Evolutionary conservation across 1,139 yeast genomes (phyloP).

Genomic region (Yamadazyma dushanensis): DNA sequence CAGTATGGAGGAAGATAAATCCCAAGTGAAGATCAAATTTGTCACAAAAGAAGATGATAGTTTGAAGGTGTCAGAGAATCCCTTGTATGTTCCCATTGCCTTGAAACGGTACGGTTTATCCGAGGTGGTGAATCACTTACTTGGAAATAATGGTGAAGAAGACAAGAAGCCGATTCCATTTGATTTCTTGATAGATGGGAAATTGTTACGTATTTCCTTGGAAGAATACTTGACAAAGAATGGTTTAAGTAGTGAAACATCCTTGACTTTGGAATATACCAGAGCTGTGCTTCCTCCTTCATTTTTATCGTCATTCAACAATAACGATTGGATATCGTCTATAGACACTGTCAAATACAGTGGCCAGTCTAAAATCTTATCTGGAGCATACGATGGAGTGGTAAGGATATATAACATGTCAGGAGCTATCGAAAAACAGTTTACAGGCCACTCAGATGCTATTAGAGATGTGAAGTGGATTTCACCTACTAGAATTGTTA

Average conservation of each 20-base stretch:
- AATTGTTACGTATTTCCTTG: conserved; percentile 71
- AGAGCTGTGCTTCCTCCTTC: conserved; percentile 93
- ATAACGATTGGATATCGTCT: conserved; percentile 95
- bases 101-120: conserved; percentile 90
- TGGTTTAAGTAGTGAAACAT: conserved; percentile 82
- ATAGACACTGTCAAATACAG: conserved; percentile 50
- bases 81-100: conserved; percentile 82
- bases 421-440: conserved; percentile 81
- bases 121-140: conserved; percentile 88
- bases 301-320: conserved; percentile 80
- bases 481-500: conserved; percentile 70
- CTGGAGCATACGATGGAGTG: conserved; percentile 94
- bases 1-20: conserved; percentile 28
- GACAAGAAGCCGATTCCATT: conserved; percentile 76
- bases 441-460: conserved; percentile 85
- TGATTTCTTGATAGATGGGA: conserved; percentile 88
- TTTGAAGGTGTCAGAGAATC: conserved; percentile 75
- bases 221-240: conserved; percentile 74
- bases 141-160: conserved; percentile 37
- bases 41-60: conserved; percentile 78
- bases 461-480: conserved; percentile 81
- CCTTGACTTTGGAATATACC: conserved; percentile 81
- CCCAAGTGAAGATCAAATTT: conserved; percentile 71
- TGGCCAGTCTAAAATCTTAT: conserved; percentile 56
- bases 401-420: conserved; percentile 86